Base-by-base conservation (phyloP, 1,284 basidiomycete genomes). In the Heterobasidion parviporum region DNA sequence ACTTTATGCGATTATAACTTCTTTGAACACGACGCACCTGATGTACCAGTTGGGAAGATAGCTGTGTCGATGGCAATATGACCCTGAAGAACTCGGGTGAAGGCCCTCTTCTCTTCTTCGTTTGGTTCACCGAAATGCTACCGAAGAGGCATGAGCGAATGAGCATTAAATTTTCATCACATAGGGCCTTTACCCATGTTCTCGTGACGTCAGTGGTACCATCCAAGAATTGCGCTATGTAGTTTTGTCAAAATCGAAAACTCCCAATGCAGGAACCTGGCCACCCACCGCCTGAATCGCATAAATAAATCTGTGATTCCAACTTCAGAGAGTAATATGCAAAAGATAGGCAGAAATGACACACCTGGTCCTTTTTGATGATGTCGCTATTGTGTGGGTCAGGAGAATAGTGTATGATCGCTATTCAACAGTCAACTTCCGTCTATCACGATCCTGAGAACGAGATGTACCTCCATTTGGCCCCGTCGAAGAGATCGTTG, bases 171-270 rank as follows among this genome's bases (percentile, higher is more conserved):
- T 32, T 6, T 49, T 9, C n/a, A 12, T 36, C 20, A 16, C 20
- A 10, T 1, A 15, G 47, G 20, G 8, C 0, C 65, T 76, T 62
- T 65, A 89, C 90, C 83, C 83, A 86, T 56, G 93, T 96, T 38
- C 94, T 76, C 5, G 94, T 98, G 8, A 92, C 89, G 65, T 98
- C 97, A 1, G 96, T 99, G 0, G 96, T 99, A 10, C 95, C 95
- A 64, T 98, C 94, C 34, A 83, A 71, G 70, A 88, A 98, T 73
- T 98, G 95, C 1, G 81, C 90, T 90, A 53, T 15, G 20, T 7
- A 8, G 5, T 26, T 6, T 26, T 26, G 26, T 26, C 26, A 26
- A 26, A 26, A 26, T 26, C 26, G 4, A 26, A 26, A 5, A 5
- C 26, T 6, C 26, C 5, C 26, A 26, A 5, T 26, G 26, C 15